A percentile compares a stretch with the other conserved stretches of the same genome.
Evolutionary conservation across 2,329 filamentous ascomycete genomes (phyloP).

Genomic region (Massarina eburnea): DNA sequence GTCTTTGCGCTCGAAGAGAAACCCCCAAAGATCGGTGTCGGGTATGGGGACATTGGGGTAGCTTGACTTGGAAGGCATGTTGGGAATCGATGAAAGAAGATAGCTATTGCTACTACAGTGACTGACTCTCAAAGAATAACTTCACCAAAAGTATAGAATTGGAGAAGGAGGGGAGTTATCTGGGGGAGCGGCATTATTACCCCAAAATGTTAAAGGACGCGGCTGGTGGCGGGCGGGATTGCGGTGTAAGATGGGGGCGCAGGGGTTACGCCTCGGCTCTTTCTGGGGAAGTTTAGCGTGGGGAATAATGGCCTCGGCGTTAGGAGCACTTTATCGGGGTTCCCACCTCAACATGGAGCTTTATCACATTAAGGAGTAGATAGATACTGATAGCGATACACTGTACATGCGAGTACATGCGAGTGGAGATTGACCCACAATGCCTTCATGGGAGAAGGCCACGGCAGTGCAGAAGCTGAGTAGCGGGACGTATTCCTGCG

Average conservation of each 20-base stretch:
- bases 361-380: no score
- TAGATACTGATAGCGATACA: no score
- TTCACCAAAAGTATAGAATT: neutral
- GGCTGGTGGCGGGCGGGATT: neutral
- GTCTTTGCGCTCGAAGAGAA: constrained; percentile 72
- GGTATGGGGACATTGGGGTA: constrained; percentile 71
- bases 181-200: no score
- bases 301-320: constrained; percentile 5
- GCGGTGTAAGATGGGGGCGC: neutral
- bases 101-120: no score
- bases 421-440: constrained; percentile 11
- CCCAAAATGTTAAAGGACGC: constrained; percentile 1
- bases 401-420: no score
- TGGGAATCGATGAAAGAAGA: constrained; percentile 10
- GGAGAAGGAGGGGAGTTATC: constrained; percentile 1
- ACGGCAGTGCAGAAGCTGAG: constrained; percentile 52
- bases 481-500: constrained; percentile 60
- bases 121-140: neutral
- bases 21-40: constrained; percentile 73
- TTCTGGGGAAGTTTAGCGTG: constrained; percentile 3
- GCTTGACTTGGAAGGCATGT: constrained; percentile 71
- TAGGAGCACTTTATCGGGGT: neutral
- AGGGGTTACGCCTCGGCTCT: constrained; percentile 11
- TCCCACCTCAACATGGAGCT: constrained; percentile 3
- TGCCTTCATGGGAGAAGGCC: constrained; percentile 50